phyloP scores from a whole-genome alignment of 148 eudicot species.

The Selenicereus undatus region DNA sequence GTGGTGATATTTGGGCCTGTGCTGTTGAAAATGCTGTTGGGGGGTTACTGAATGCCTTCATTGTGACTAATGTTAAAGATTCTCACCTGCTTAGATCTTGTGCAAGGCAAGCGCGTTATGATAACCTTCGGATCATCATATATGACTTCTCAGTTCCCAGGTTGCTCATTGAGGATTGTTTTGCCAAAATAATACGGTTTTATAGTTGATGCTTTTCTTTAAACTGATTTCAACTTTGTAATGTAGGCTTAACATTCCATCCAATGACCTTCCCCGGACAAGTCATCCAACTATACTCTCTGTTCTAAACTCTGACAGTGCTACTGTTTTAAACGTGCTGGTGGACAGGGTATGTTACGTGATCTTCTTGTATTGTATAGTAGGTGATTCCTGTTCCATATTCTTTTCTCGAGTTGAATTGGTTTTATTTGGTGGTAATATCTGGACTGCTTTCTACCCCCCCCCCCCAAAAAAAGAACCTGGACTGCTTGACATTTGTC shows the following conservation, averaged over 20 bases:
- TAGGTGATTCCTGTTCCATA: not conserved
- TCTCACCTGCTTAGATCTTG: slow-evolving; percentile 61
- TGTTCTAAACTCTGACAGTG: slow-evolving; percentile 63
- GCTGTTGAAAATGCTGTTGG: slow-evolving; percentile 93
- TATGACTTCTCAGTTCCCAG: slow-evolving; percentile 75
- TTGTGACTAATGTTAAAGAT: slow-evolving; percentile 85
- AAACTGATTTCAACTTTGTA: slow-evolving; percentile 10
- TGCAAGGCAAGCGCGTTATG: slow-evolving; percentile 68
- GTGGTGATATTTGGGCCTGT: slow-evolving; percentile 67
- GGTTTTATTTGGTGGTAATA: too few species aligned
- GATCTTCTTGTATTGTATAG: slow-evolving; percentile 3
- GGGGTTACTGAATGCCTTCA: slow-evolving; percentile 71
- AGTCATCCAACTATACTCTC: slow-evolving; percentile 70
- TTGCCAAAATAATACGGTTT: not conserved
- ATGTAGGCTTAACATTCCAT: slow-evolving; percentile 69
- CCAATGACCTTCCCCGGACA: slow-evolving; percentile 73
- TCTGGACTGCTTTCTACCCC: too few species aligned
- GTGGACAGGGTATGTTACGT: slow-evolving; percentile 65
- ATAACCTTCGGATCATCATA: slow-evolving; percentile 61
- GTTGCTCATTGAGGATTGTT: slow-evolving; percentile 28
- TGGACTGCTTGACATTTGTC: too few species aligned
- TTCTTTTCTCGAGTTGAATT: not conserved
- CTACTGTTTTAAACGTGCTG: slow-evolving; percentile 76
- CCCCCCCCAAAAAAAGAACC: too few species aligned
- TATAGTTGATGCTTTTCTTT: slow-evolving; percentile 4